Evolutionary conservation across 345 rosid genomes (phyloP).

Genomic region (Syzygium grande): DNA sequence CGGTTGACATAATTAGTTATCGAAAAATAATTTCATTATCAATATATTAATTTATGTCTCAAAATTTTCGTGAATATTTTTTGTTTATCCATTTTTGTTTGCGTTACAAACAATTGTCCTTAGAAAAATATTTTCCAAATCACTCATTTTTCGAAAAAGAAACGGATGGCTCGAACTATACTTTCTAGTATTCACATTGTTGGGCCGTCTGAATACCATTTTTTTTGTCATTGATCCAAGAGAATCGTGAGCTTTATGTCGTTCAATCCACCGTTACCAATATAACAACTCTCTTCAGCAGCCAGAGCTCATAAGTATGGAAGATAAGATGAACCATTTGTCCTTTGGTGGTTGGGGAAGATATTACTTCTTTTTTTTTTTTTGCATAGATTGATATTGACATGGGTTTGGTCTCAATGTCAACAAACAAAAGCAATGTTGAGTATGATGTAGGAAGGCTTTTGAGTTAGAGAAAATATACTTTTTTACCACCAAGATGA

Average conservation of each 20-base stretch:
- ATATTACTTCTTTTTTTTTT: background rate
- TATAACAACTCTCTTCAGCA: background rate
- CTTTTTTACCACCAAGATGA: background rate
- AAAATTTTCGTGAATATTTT: no score
- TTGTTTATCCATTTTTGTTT: no score
- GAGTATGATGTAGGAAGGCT: background rate
- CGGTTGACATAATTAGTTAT: no score
- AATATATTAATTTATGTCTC: no score
- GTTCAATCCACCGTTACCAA: background rate
- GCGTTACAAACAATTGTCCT: no score
- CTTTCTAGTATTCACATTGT: background rate
- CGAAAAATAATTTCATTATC: no score
- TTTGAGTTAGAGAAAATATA: accelerated
- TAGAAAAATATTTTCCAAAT: no score
- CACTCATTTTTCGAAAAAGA: no score
- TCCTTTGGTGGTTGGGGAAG: background rate
- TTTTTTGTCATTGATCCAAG: background rate
- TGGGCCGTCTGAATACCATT: background rate
- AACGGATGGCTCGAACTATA: background rate
- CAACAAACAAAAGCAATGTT: background rate
- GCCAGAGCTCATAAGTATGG: background rate
- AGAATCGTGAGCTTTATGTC: background rate
- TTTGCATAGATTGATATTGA: background rate
- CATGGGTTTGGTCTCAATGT: background rate
- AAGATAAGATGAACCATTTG: background rate